These are phyloP conservation scores for Blastocladiella britannica DNA, from an alignment of 192 early-diverging fungal species.

Conservation along the genomic window DNA sequence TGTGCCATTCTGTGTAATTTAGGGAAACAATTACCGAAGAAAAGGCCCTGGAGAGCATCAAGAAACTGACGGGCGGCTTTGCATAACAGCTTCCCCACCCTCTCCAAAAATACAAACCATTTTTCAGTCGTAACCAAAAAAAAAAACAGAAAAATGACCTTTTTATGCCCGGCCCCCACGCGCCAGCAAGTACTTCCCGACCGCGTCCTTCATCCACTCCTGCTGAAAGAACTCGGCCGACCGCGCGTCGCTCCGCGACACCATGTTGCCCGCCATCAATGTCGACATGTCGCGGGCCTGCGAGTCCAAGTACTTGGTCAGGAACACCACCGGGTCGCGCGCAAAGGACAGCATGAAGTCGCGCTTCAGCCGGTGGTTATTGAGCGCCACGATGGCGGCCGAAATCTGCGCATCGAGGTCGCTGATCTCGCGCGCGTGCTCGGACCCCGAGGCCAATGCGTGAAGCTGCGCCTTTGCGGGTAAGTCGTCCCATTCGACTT, in stretches of 20 bases:
- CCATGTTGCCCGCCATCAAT: conserved; percentile 19
- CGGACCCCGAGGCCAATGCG: conserved; percentile 42
- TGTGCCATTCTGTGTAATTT: no score
- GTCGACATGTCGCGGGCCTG: conserved; percentile 86
- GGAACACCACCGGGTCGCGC: conserved; percentile 65
- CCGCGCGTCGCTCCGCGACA: conserved; percentile 55
- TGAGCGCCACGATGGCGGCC: conserved; percentile 59
- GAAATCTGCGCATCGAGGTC: conserved; percentile 34
- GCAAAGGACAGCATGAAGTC: conserved; percentile 81
- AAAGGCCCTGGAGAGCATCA: no score
- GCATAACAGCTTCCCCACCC: no score
- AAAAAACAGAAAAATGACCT: no score
- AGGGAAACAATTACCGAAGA: no score
- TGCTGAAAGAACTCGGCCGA: conserved; percentile 51
- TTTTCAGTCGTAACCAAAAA: no score
- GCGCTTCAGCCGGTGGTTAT: conserved; percentile 71
- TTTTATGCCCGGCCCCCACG: no score
- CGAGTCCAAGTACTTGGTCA: conserved; percentile 78
- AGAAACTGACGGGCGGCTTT: no score
- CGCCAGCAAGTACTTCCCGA: conserved; percentile 74
- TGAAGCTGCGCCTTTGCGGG: conserved; percentile 22
- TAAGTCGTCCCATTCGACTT: conserved; percentile 69
- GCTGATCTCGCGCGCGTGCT: conserved; percentile 45
- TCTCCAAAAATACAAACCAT: no score
- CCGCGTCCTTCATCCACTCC: conserved; percentile 64